Evolutionary conservation across 495 filamentous ascomycete genomes (phyloP).

Genomic region (Penicillium nucicola): DNA sequence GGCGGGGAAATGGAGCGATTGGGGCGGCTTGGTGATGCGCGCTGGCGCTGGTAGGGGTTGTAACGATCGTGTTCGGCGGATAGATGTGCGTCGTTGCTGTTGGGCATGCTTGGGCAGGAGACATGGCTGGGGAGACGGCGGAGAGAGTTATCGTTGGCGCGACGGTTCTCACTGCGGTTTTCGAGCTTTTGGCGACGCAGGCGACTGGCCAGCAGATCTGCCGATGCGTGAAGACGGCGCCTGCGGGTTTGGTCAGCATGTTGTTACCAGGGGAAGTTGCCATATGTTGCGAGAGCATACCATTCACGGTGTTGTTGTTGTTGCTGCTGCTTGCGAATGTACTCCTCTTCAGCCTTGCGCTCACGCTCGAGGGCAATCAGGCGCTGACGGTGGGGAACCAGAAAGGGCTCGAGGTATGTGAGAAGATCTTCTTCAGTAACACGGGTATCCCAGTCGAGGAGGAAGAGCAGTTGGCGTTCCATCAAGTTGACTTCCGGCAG

Average conservation of each 20-base stretch:
- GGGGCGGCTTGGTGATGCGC: constrained; percentile 30
- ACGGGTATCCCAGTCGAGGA: constrained; percentile 88
- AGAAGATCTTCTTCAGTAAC: constrained; percentile 84
- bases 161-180: constrained; percentile 24
- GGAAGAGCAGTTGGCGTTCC: constrained; percentile 94
- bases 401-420: constrained; percentile 81
- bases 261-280: background rate
- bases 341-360: constrained; percentile 28
- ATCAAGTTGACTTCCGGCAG: constrained; percentile 95
- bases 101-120: constrained; percentile 35
- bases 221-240: constrained; percentile 39
- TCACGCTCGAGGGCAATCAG: constrained; percentile 28
- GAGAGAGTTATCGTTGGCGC: constrained; percentile 12
- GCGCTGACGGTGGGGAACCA: constrained; percentile 70
- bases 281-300: constrained; percentile 5
- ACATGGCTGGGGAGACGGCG: constrained; percentile 30
- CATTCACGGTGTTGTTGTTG: constrained; percentile 42
- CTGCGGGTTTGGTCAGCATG: constrained; percentile 1
- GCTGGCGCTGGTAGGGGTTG: constrained; percentile 36
- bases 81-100: constrained; percentile 28
- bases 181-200: constrained; percentile 43
- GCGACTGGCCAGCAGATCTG: constrained; percentile 39
- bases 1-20: constrained; percentile 50
- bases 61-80: constrained; percentile 33
- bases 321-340: constrained; percentile 19